Evolutionary conservation across 1,139 yeast genomes (phyloP).

Genomic region (Pichia sp.): DNA sequence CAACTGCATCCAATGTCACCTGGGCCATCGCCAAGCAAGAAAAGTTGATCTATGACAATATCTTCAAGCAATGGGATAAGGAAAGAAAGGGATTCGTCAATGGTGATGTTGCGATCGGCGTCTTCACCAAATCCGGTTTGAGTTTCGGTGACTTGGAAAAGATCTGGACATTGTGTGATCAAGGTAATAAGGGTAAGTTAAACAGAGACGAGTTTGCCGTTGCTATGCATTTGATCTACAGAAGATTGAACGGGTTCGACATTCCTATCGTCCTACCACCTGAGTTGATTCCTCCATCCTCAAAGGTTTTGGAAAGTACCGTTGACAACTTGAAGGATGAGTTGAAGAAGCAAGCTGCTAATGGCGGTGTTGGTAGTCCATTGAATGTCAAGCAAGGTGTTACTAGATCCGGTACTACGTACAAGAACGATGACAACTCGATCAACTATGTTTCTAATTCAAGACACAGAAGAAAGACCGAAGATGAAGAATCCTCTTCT

Average conservation of each 20-base stretch:
- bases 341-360: constrained; percentile 33
- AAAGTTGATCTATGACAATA: constrained; percentile 80
- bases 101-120: constrained; percentile 80
- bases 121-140: constrained; percentile 89
- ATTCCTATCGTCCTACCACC: constrained; percentile 73
- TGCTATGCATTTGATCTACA: constrained; percentile 80
- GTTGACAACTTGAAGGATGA: constrained; percentile 51
- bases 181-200: constrained; percentile 67
- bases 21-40: constrained; percentile 89
- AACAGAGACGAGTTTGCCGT: constrained; percentile 79
- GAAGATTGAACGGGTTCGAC: constrained; percentile 70
- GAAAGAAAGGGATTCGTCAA: constrained; percentile 64
- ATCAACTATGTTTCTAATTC: constrained; percentile 66
- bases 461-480: constrained; percentile 47
- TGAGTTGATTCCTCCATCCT: constrained; percentile 78
- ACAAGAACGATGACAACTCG: constrained; percentile 64
- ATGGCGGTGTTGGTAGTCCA: constrained; percentile 22
- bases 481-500: constrained; percentile 1
- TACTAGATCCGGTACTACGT: constrained; percentile 54
- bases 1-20: constrained; percentile 47
- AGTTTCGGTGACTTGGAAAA: constrained; percentile 81
- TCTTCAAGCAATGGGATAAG: constrained; percentile 86
- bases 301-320: constrained; percentile 52
- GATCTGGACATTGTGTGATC: constrained; percentile 83
- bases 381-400: constrained; percentile 17